These are phyloP conservation scores for Didymella lethalis DNA, from an alignment of 2,329 filamentous ascomycete species.

Conservation along the genomic window DNA sequence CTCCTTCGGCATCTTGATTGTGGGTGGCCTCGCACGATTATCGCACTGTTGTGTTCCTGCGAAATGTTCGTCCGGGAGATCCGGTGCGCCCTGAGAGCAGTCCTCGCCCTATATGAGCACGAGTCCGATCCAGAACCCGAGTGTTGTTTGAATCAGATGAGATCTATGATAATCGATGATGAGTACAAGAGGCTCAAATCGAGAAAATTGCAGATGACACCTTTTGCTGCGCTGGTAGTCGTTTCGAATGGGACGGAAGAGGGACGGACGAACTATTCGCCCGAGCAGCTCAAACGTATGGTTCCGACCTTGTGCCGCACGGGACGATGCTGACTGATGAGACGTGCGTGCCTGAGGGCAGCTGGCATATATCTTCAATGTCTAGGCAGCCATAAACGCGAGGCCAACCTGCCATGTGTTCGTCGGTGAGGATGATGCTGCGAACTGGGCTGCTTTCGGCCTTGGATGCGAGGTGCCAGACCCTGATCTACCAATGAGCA, in stretches of 20 bases:
- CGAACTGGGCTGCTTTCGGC: slow-evolving; percentile 12
- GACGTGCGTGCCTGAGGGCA: slow-evolving; percentile 16
- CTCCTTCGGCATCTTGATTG: slow-evolving; percentile 48
- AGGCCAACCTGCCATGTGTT: slow-evolving; percentile 6
- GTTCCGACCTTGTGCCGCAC: not conserved
- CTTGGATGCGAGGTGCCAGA: slow-evolving; percentile 3
- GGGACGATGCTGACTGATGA: slow-evolving; percentile 9
- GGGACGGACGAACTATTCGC: slow-evolving; percentile 19
- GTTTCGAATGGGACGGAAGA: slow-evolving; percentile 18
- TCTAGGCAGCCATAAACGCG: slow-evolving; percentile 13
- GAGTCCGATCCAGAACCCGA: not conserved
- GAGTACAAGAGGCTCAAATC: not conserved
- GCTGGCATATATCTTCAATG: slow-evolving; percentile 8
- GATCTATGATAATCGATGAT: slow-evolving; percentile 3
- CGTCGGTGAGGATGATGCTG: slow-evolving; percentile 11
- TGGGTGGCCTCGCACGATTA: slow-evolving; percentile 17
- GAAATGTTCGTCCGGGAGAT: slow-evolving; percentile 33
- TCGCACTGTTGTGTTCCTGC: slow-evolving; percentile 16
- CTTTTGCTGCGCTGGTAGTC: slow-evolving; percentile 12
- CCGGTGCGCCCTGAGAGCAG: slow-evolving; percentile 5
- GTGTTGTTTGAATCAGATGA: not conserved
- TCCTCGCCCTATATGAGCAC: slow-evolving; percentile 13
- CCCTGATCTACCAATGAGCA: slow-evolving; percentile 8
- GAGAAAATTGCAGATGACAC: slow-evolving; percentile 2
- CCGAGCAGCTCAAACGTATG: slow-evolving; percentile 9